Percentiles rank a stretch among this genome's conserved stretches.
These are phyloP conservation scores for Rhipidocladum racemiflorum DNA, from an alignment of 176 grass and related monocot species.

Conservation along the genomic window DNA sequence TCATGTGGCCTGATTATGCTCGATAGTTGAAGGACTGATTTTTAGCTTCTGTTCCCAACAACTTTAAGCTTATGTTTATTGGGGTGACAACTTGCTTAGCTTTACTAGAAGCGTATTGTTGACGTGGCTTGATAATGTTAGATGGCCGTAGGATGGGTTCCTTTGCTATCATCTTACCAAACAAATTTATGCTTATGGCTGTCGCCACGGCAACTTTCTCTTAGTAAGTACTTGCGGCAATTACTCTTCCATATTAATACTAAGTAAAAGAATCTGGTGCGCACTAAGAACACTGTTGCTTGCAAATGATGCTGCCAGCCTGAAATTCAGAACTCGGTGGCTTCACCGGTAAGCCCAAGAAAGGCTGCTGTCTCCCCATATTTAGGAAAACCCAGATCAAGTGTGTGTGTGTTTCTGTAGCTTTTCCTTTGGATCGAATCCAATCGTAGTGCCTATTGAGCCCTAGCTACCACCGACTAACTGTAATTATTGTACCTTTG, in stretches of 20 bases:
- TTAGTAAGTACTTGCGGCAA: not conserved
- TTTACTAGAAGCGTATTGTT: conserved; percentile 26
- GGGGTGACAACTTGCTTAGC: conserved; percentile 18
- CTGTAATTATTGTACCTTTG: conserved; percentile 38
- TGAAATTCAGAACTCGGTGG: conserved; percentile 9
- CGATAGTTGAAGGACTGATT: not conserved
- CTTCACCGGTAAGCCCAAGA: conserved; percentile 36
- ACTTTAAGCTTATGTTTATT: conserved; percentile 20
- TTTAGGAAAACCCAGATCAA: conserved; percentile 18
- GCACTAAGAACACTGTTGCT: not conserved
- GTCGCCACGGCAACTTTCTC: not conserved
- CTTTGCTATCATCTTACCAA: not conserved
- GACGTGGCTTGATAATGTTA: conserved; percentile 22
- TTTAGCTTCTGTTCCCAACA: conserved; percentile 16
- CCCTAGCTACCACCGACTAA: conserved; percentile 4
- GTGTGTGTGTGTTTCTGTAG: not conserved
- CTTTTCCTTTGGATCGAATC: conserved; percentile 36
- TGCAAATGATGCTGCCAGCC: not conserved
- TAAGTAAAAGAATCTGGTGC: not conserved
- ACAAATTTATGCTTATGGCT: not conserved
- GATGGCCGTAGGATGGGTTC: conserved; percentile 11
- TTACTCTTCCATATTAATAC: not conserved
- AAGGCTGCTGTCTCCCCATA: not conserved
- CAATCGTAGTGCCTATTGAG: not conserved
- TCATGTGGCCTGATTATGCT: conserved; percentile 31